Evolutionary conservation across 1,284 basidiomycete species (phyloP), one percentile per base, ranked within the genome.

Genomic region (Melanopsichium pennsylvanicum): DNA sequence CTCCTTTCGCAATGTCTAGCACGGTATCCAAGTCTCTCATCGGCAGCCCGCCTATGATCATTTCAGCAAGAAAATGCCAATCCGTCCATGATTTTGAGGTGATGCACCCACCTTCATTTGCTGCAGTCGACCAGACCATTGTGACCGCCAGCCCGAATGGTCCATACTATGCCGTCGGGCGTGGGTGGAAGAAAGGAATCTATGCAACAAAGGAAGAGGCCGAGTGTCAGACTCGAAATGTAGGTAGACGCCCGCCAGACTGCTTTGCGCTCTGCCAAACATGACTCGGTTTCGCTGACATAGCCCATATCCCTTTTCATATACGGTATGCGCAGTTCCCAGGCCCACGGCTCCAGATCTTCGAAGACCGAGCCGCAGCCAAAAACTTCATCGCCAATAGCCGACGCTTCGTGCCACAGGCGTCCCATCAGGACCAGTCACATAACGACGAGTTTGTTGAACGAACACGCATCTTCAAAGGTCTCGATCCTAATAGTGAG

Each of bases 181-280:
- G 67, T 11, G 70, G 70, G 7, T 73, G 70, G 70, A 66, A 60
- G 48, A 73, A 56, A 16, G 70, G 70, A 16, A 44, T 73, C 19
- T 73, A 70, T 31, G 52, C 58, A 1, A 49, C 31, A 13, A 58
- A 49, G 31, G 58, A 56, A 2, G 62, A 73, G 13, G 70, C 70
- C 7, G 54, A 61, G 6, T 40, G 59, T 32, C 70, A 73, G 32
- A 56, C 54, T 33, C 45, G 55, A 32, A 61, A 67, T 16, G 68
- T 70, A 26, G 58, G 60, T 49, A 36, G 18, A 36, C 18, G 18
- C 34, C 13, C 13, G 27, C 8, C 27, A 29, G 27, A n/a, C n/a
- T n/a, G n/a, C n/a, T n/a, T n/a, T n/a, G n/a, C n/a, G n/a, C n/a
- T n/a, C 27, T 13, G 27, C 27, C 27, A 13, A 29, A 29, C 13